Evolutionary conservation across 345 rosid genomes (phyloP).

Genomic region (Mangifera indica): DNA sequence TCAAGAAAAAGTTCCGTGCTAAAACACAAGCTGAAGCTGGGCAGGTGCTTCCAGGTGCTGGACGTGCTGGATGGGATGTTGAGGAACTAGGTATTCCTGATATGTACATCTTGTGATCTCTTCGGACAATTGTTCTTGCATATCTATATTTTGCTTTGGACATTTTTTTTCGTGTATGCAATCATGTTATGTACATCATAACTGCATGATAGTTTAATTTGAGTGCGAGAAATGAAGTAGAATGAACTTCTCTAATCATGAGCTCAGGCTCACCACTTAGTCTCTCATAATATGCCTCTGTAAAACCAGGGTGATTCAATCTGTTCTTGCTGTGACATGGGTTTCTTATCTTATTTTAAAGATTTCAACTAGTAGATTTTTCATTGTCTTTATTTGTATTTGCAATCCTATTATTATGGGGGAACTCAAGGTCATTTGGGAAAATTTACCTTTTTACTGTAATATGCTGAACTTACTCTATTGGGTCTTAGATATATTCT

Average conservation of each 20-base stretch:
- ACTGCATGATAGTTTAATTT: background rate
- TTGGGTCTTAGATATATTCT: too few species aligned
- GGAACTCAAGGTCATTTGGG: too few species aligned
- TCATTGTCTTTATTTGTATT: background rate
- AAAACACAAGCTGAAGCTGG: slow-evolving; percentile 76
- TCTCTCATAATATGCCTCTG: too few species aligned
- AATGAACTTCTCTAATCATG: too few species aligned
- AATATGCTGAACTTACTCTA: background rate
- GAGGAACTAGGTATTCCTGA: slow-evolving; percentile 89
- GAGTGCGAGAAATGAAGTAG: background rate
- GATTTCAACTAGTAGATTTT: background rate
- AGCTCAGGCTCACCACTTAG: too few species aligned
- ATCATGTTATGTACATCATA: too few species aligned
- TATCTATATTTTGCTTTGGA: background rate
- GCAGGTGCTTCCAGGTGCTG: slow-evolving; percentile 65
- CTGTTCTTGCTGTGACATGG: background rate
- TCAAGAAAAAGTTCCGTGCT: slow-evolving; percentile 91
- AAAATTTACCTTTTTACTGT: background rate
- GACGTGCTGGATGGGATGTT: slow-evolving; percentile 99
- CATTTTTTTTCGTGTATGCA: too few species aligned
- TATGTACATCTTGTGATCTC: too few species aligned
- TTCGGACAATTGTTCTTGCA: background rate
- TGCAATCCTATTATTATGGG: background rate
- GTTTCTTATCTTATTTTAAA: background rate
- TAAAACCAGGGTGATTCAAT: background rate